Percentiles rank a stretch among this genome's conserved stretches.
Evolutionary conservation across 2,329 filamentous ascomycete species (phyloP).

Genomic region (Neofusicoccum kwambonambiense): DNA sequence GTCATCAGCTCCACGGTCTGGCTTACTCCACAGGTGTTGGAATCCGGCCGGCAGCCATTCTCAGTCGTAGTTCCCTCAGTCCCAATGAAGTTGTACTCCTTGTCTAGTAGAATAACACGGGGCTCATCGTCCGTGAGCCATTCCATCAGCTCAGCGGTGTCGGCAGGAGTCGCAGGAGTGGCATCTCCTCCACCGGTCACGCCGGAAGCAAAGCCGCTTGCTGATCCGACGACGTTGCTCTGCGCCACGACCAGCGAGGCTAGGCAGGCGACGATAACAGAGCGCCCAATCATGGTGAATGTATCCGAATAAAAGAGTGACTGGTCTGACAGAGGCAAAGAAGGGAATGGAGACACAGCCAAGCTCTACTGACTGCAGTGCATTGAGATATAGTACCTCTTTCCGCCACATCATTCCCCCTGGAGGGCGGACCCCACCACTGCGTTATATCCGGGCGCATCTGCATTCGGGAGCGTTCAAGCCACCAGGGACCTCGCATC

Average conservation of each 20-base stretch:
- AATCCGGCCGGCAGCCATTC: slow-evolving; percentile 2
- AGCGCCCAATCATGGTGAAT: not conserved
- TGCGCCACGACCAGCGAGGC: not conserved
- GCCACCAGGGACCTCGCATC: not conserved
- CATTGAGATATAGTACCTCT: not conserved
- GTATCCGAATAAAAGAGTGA: not conserved
- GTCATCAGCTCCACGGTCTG: not conserved
- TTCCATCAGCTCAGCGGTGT: slow-evolving; percentile 25
- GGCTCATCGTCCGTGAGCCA: slow-evolving; percentile 25
- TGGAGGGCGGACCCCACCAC: not conserved
- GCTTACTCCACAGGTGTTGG: slow-evolving; percentile 32
- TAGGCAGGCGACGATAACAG: not conserved
- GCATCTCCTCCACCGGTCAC: slow-evolving; percentile 28
- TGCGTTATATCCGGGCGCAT: not conserved
- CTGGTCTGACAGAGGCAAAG: not conserved
- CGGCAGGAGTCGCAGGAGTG: slow-evolving; percentile 25
- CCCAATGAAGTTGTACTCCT: slow-evolving; percentile 29
- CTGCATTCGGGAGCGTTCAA: not conserved
- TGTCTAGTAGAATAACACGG: slow-evolving; percentile 26
- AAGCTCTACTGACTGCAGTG: not conserved
- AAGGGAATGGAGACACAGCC: not conserved
- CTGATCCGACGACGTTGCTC: slow-evolving; percentile 25
- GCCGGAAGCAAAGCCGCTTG: slow-evolving; percentile 27
- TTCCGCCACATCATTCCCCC: not conserved
- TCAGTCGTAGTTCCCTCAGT: slow-evolving; percentile 21